phyloP scores from a whole-genome alignment of 2,329 filamentous ascomycete genomes.

The Graphilbum sp. region DNA sequence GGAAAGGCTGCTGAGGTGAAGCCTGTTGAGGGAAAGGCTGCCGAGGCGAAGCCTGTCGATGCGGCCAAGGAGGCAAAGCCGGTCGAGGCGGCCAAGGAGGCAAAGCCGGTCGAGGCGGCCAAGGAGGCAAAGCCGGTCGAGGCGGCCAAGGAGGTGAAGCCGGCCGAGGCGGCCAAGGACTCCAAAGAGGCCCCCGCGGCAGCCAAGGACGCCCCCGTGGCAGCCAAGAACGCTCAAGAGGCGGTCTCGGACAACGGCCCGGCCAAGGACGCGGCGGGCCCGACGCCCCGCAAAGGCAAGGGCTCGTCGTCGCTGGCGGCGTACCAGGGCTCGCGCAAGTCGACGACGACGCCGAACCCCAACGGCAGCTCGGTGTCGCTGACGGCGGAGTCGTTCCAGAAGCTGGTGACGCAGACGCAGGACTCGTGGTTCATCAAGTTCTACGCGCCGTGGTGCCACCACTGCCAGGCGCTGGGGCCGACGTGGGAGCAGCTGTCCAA shows the following conservation, averaged over 20 bases:
- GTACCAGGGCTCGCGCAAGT: slow-evolving; percentile 29
- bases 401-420: slow-evolving; percentile 66
- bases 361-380: slow-evolving; percentile 60
- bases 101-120: not conserved
- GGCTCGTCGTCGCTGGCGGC: slow-evolving; percentile 5
- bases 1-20: not conserved
- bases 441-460: slow-evolving; percentile 92
- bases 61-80: no score
- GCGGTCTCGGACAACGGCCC: not conserved
- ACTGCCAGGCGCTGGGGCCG: slow-evolving; percentile 85
- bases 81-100: no score
- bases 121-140: not conserved
- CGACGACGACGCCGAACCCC: slow-evolving; percentile 48
- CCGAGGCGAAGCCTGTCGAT: not conserved
- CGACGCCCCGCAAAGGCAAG: slow-evolving; percentile 5
- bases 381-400: slow-evolving; percentile 73
- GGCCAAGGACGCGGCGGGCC: not conserved
- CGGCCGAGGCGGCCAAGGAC: no score
- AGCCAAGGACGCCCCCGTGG: not conserved
- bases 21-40: not conserved
- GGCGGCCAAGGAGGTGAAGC: no score
- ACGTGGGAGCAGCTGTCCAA: slow-evolving; percentile 82
- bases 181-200: no score
- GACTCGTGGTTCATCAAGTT: slow-evolving; percentile 99
- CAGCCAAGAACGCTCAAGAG: not conserved